A percentile compares a stretch with the other conserved stretches of the same genome.
Conservation (phyloP, 225 moss, liverwort and hornwort genomes). For the Neckera pumila region DNA sequence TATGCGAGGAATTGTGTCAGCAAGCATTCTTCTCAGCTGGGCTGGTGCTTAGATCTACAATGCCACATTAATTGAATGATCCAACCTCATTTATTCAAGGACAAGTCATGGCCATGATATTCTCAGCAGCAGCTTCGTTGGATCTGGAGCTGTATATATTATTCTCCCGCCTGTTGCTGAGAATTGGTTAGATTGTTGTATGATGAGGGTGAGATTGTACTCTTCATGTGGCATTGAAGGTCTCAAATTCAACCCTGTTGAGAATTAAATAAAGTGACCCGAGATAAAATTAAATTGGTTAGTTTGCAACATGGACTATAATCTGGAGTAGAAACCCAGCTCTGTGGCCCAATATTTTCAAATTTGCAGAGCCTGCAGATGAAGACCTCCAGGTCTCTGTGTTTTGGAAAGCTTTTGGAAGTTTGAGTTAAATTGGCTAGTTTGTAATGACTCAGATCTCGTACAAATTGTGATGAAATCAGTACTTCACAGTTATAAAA, state of each 20-base stretch:
- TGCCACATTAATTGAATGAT: neutral
- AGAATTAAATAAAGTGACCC: neutral
- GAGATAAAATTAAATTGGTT: too few species aligned
- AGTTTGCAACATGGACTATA: neutral
- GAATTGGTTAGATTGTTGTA: neutral
- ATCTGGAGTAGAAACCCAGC: neutral
- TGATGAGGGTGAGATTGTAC: neutral
- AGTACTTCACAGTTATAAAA: too few species aligned
- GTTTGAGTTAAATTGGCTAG: too few species aligned
- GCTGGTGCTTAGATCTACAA: neutral
- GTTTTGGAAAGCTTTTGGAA: neutral
- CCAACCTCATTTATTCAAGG: neutral
- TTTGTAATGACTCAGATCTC: too few species aligned
- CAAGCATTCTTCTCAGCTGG: neutral
- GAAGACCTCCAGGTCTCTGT: neutral
- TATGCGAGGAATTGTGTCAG: neutral
- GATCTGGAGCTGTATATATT: neutral
- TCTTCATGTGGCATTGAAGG: neutral
- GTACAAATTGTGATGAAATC: too few species aligned
- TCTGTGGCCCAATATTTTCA: too few species aligned
- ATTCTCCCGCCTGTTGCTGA: neutral
- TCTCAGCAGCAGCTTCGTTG: neutral
- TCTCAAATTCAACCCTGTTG: neutral
- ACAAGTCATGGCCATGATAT: neutral
- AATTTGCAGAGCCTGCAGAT: neutral